Evolutionary conservation across 169 alveolate species (phyloP).

Genomic region (Plasmodium chabaudi): DNA sequence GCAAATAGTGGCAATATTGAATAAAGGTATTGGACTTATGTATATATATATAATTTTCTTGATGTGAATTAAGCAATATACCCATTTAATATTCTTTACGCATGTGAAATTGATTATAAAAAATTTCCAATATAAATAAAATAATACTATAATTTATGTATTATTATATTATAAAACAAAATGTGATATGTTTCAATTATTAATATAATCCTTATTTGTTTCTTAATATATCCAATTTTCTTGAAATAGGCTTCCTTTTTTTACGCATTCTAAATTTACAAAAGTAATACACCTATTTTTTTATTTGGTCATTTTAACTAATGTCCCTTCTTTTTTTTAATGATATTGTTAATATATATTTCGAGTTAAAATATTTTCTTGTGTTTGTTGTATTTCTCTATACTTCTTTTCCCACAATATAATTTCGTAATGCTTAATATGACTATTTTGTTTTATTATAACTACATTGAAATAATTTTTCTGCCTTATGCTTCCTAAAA

Average conservation of each 20-base stretch:
- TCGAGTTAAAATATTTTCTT: neutral
- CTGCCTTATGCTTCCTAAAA: neutral
- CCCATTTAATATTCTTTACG: too few relatives aligned
- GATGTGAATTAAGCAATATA: too few relatives aligned
- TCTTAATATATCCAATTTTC: slow-evolving; percentile 24
- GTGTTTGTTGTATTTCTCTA: slow-evolving; percentile 11
- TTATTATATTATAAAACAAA: too few relatives aligned
- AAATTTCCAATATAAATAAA: too few relatives aligned
- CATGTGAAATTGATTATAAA: too few relatives aligned
- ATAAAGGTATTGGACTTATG: too few relatives aligned
- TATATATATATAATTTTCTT: too few relatives aligned
- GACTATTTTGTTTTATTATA: neutral
- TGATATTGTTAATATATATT: slow-evolving; percentile 22
- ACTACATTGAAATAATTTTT: neutral
- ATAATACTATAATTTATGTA: too few relatives aligned
- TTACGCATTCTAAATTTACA: slow-evolving; percentile 14
- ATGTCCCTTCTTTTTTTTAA: slow-evolving; percentile 54
- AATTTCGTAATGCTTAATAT: neutral
- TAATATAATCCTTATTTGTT: too few relatives aligned
- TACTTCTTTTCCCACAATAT: neutral
- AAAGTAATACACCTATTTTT: slow-evolving; percentile 37
- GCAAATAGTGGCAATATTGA: too few relatives aligned
- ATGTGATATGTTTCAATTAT: too few relatives aligned
- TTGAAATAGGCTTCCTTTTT: slow-evolving; percentile 42
- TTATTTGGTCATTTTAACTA: slow-evolving; percentile 34